Conservation (phyloP, 2,329 filamentous ascomycete genomes). For the Trichoderma guizhouense region DNA sequence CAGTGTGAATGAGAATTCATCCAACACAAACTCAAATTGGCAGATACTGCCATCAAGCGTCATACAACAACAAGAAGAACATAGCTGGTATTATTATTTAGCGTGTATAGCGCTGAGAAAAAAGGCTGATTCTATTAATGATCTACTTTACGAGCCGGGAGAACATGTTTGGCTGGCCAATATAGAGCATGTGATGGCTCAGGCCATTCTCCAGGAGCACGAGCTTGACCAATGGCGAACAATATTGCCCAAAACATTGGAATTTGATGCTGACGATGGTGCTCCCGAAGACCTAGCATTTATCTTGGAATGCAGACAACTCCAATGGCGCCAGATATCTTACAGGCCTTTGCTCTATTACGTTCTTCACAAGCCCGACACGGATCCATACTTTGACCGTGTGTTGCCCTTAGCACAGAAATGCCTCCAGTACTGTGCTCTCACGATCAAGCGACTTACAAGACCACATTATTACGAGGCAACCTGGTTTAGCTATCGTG, state of each 20-base stretch:
- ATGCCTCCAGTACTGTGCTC: not conserved
- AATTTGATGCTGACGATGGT: not conserved
- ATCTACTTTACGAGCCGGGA: not conserved
- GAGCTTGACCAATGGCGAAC: not conserved
- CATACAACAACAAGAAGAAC: not conserved
- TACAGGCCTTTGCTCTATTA: not conserved
- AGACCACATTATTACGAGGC: not conserved
- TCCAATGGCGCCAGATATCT: not conserved
- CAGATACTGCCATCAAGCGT: not conserved
- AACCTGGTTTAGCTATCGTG: not conserved
- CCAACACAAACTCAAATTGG: not conserved
- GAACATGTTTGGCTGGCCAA: not conserved
- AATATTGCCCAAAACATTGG: not conserved
- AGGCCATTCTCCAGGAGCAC: not conserved
- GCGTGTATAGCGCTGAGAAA: not conserved
- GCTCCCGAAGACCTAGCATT: not conserved
- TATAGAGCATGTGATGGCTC: not conserved
- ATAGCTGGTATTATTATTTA: not conserved
- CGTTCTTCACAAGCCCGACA: not conserved
- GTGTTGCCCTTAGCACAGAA: not conserved
- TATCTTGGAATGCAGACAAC: not conserved
- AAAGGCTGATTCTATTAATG: not conserved
- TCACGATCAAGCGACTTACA: not conserved
- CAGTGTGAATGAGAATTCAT: not conserved
- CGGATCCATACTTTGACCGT: not conserved